Percentiles rank a stretch among this genome's conserved stretches.
These are phyloP conservation scores for Cercospora beticola DNA, from an alignment of 2,329 filamentous ascomycete species.

Conservation along the genomic window DNA sequence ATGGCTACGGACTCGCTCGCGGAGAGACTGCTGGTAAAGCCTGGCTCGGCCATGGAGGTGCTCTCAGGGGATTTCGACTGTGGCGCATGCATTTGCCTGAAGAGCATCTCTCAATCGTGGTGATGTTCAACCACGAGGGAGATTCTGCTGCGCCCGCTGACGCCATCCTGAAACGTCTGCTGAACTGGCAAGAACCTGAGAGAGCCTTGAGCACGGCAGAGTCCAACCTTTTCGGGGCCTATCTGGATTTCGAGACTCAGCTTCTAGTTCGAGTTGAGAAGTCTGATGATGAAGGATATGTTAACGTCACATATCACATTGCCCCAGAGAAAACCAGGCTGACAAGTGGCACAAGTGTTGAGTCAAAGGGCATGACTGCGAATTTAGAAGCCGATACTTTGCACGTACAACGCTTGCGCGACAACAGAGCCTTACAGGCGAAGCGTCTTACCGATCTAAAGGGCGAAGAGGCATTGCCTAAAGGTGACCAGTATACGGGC, in stretches of 20 bases:
- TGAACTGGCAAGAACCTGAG: constrained; percentile 30
- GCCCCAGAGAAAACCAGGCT: constrained; percentile 12
- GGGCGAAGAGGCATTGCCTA: neutral
- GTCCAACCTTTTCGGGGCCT: constrained; percentile 40
- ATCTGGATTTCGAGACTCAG: constrained; percentile 42
- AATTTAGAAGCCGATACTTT: constrained; percentile 36
- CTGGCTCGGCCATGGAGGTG: constrained; percentile 44
- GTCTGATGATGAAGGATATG: constrained; percentile 26
- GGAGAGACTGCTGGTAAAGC: constrained; percentile 30
- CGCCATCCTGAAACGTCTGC: constrained; percentile 36
- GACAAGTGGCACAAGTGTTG: constrained; percentile 18
- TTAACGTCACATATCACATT: constrained; percentile 16
- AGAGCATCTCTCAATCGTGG: constrained; percentile 42
- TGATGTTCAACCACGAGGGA: constrained; percentile 44
- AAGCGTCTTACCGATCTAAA: too few relatives aligned
- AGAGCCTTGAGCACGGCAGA: neutral
- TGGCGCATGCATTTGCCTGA: constrained; percentile 39
- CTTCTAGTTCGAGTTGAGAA: constrained; percentile 35
- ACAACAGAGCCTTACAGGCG: constrained; percentile 26
- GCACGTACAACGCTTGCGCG: constrained; percentile 21
- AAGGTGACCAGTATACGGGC: constrained; percentile 29
- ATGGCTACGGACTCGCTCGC: constrained; percentile 42
- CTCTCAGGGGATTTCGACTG: constrained; percentile 45
- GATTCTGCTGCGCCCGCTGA: constrained; percentile 33
- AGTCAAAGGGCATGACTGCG: constrained; percentile 31